These are phyloP conservation scores for Deuterostichococcus epilithicus DNA, from an alignment of 139 green algal species.

Conservation along the genomic window DNA sequence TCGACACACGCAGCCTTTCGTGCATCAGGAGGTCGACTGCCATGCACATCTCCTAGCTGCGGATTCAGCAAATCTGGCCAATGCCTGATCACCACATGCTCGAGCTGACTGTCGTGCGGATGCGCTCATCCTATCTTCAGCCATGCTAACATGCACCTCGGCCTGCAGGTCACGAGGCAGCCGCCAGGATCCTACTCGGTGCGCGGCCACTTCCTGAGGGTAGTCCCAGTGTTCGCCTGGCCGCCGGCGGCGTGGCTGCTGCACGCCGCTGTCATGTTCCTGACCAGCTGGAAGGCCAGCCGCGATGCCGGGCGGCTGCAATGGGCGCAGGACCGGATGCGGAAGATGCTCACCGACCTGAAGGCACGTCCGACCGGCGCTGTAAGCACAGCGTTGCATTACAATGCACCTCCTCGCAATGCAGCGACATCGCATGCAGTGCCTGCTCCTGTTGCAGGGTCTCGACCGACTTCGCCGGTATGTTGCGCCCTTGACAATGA, in stretches of 20 bases:
- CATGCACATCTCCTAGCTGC: too few relatives aligned
- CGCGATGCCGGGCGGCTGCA: slow-evolving; percentile 29
- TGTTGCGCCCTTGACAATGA: not conserved
- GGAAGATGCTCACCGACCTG: slow-evolving; percentile 57
- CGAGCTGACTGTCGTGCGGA: too few relatives aligned
- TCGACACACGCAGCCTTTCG: too few relatives aligned
- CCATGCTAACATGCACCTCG: not conserved
- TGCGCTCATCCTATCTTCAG: too few relatives aligned
- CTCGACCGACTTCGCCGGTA: not conserved
- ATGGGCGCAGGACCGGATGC: slow-evolving; percentile 32
- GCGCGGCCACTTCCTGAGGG: slow-evolving; percentile 27
- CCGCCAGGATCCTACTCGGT: slow-evolving; percentile 30
- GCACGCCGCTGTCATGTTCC: slow-evolving; percentile 8
- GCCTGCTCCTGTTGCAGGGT: not conserved
- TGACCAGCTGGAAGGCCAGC: not conserved
- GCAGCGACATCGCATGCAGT: not conserved
- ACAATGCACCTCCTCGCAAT: not conserved
- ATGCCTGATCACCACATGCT: too few relatives aligned
- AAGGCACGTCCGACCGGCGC: slow-evolving; percentile 30
- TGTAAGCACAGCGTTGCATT: not conserved
- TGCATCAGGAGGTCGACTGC: too few relatives aligned
- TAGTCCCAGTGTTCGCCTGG: slow-evolving; percentile 25
- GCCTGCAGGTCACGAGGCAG: slow-evolving; percentile 32
- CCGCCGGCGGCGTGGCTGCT: slow-evolving; percentile 16
- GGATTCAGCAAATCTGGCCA: not conserved